Evolutionary conservation across 257 asterid genomes (phyloP).

Genomic region (Echites panduratus): DNA sequence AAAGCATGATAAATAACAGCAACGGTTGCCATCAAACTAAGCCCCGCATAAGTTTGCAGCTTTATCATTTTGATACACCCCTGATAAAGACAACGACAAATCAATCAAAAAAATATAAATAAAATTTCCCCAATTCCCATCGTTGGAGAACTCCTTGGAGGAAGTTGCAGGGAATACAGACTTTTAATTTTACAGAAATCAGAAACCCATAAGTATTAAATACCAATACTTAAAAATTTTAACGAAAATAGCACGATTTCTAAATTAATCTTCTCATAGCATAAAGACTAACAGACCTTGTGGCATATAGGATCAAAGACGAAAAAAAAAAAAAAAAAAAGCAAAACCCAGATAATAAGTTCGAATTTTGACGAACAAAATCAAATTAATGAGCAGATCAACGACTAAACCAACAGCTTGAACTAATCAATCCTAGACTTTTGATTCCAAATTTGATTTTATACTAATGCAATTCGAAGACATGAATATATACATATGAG

Average conservation of each 20-base stretch:
- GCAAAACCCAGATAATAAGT: not conserved
- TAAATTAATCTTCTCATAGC: not conserved
- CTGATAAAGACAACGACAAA: conserved; percentile 29
- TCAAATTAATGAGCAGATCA: not conserved
- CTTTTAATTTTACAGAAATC: not conserved
- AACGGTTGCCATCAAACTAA: conserved; percentile 61
- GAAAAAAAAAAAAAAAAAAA: not conserved
- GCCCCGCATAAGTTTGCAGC: conserved; percentile 80
- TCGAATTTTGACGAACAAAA: not conserved
- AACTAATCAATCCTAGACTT: not conserved
- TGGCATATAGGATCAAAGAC: not conserved
- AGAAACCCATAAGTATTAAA: not conserved
- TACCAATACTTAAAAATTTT: not conserved
- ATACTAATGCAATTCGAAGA: not conserved
- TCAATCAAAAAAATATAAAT: conserved; percentile 14
- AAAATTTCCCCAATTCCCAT: not conserved
- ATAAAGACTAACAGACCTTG: not conserved
- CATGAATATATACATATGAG: not conserved
- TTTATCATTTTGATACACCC: conserved; percentile 70
- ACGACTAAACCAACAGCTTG: not conserved
- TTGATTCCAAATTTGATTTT: not conserved
- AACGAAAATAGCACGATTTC: not conserved
- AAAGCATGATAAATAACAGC: conserved; percentile 82
- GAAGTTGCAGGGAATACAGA: not conserved
- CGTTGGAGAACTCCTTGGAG: not conserved